Conservation (phyloP, 73 alveolate species). For the Paraurostyla sp. region DNA sequence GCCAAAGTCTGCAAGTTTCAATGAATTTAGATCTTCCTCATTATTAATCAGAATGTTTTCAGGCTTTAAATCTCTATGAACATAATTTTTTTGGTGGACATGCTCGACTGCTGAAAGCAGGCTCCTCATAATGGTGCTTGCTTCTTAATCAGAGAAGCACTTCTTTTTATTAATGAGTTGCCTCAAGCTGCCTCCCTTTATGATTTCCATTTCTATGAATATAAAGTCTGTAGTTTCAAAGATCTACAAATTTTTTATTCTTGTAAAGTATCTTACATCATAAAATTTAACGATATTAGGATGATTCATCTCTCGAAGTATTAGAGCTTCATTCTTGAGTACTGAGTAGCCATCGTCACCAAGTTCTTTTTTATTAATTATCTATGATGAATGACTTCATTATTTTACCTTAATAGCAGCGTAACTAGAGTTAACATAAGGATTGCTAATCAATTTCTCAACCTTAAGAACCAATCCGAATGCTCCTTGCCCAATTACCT, state of each 20-base stretch:
- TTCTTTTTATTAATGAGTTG: constrained; percentile 49
- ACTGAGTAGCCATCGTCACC: constrained; percentile 41
- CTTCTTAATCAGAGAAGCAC: constrained; percentile 51
- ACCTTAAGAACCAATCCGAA: constrained; percentile 48
- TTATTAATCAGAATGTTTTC: constrained; percentile 89
- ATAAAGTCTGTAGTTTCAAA: constrained; percentile 85
- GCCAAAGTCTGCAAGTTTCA: constrained; percentile 78
- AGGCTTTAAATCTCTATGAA: constrained; percentile 92
- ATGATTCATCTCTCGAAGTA: constrained; percentile 79
- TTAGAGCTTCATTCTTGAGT: constrained; percentile 59
- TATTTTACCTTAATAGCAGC: constrained; percentile 24
- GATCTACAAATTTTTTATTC: constrained; percentile 14
- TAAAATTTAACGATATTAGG: constrained; percentile 92
- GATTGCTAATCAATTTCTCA: too few species aligned
- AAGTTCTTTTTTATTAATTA: constrained; percentile 51
- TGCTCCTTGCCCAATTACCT: constrained; percentile 54
- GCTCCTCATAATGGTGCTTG: constrained; percentile 48
- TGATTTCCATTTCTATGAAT: constrained; percentile 88
- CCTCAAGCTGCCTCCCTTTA: constrained; percentile 85
- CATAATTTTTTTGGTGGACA: constrained; percentile 84
- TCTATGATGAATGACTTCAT: not conserved
- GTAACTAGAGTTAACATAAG: not conserved
- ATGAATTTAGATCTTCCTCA: not conserved
- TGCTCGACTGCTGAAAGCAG: constrained; percentile 86
- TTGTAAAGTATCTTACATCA: constrained; percentile 68